Evolutionary conservation across 495 filamentous ascomycete genomes (phyloP), one percentile per base, ranked within the genome.

Genomic region (Penicillium coprophilum): DNA sequence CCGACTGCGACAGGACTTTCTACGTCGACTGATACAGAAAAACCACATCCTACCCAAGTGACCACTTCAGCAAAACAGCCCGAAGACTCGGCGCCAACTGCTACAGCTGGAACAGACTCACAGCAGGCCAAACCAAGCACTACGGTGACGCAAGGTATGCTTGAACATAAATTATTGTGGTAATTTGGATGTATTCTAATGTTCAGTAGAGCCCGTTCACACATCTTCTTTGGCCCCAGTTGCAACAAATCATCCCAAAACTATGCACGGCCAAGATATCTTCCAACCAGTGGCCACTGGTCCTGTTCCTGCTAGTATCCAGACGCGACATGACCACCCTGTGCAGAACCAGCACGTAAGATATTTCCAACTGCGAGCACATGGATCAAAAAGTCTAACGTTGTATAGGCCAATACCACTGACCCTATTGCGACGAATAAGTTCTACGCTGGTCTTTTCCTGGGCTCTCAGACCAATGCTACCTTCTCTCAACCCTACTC

Each of bases 401-500:
- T 46, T 59, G 46, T 13, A 34, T 17, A 76, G 70, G 55, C 65
- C 34, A 67, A 75, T 52, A 72, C 82, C 19, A 68, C 71, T 3
- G 70, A 63, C 1, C 88, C 87, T 0, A 79, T 90, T 58, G 75
- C 82, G 48, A 94, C 92, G 12, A 95, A 97, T 71, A 97, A 96
- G 63, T 98, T 96, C 70, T 96, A 96, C 64, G 85, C 85, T 50
- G 96, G 95, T 46, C 85, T 96, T 59, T 94, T 93, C 64, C 75
- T 97, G 3, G 91, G 86, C 4, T 80, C 71, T 45, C 92, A 96
- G 69, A 81, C 74, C 4, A 80, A 82, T 36, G 78, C 85, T 1
- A 81, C 85, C 0, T 97, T 89, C 78, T 89, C 90, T 2, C 87
- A 95, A 67, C 94, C 94, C 10, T 98, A 96, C 69, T 87, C 88